Evolutionary conservation across 2,329 filamentous ascomycete genomes (phyloP).

Genomic region (Xylaria sp.): DNA sequence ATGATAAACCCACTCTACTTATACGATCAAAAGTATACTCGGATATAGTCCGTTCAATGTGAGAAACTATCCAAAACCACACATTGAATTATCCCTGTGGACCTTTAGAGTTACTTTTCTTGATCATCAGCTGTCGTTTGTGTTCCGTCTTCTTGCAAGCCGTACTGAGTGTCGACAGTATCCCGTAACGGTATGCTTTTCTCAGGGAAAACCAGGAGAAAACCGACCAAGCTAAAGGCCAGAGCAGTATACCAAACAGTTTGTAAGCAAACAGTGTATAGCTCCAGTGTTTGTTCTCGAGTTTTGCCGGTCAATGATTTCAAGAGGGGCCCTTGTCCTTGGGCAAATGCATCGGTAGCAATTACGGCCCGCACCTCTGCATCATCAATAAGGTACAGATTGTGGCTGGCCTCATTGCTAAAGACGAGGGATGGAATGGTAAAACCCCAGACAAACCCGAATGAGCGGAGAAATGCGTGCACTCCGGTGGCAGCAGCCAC

Average conservation of each 20-base stretch:
- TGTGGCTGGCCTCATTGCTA: not conserved
- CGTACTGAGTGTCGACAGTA: not conserved
- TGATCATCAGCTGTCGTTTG: too few relatives aligned
- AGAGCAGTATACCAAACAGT: not conserved
- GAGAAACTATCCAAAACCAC: too few relatives aligned
- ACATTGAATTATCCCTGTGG: too few relatives aligned
- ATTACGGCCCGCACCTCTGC: not conserved
- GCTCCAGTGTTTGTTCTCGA: not conserved
- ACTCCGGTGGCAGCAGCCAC: constrained; percentile 52
- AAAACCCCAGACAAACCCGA: constrained; percentile 26
- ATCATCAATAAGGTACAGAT: not conserved
- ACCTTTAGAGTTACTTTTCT: too few relatives aligned
- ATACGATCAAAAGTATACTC: too few relatives aligned
- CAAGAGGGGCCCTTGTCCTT: not conserved
- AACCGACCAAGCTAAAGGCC: not conserved
- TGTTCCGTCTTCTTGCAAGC: not conserved
- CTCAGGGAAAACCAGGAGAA: not conserved
- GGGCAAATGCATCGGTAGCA: not conserved
- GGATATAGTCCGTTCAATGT: not conserved
- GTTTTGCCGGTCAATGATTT: not conserved
- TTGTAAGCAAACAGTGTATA: not conserved
- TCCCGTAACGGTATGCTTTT: not conserved
- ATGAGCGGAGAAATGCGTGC: constrained; percentile 53
- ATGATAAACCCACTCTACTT: too few relatives aligned
- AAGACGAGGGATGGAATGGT: constrained; percentile 12